A percentile compares a stretch with the other conserved stretches of the same genome.
Conservation (phyloP, 176 grass and related monocot genomes). For the Pontederia paniculata region DNA sequence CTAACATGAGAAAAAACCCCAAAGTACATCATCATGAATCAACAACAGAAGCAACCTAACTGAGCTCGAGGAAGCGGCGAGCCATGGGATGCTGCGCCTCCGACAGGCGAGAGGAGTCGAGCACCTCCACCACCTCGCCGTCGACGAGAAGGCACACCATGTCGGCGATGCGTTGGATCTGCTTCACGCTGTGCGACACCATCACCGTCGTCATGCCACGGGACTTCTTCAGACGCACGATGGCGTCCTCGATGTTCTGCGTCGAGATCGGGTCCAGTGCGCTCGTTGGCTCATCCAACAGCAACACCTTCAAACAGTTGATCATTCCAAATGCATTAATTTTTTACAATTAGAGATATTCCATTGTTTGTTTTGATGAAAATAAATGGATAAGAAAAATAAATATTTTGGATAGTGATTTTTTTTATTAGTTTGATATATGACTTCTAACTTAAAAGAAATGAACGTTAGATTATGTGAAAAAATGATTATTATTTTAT, state of each 20-base stretch:
- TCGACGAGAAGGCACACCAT: conserved; percentile 72
- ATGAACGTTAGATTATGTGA: too few relatives aligned
- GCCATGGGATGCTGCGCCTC: conserved; percentile 77
- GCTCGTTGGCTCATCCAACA: conserved; percentile 83
- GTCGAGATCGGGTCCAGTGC: conserved; percentile 93
- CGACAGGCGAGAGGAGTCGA: conserved; percentile 48
- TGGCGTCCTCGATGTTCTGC: conserved; percentile 89
- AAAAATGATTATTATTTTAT: too few relatives aligned
- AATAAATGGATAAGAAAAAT: too few relatives aligned
- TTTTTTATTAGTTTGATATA: too few relatives aligned
- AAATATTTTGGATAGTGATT: too few relatives aligned
- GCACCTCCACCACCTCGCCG: conserved; percentile 81
- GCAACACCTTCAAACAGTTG: conserved; percentile 37
- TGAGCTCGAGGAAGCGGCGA: conserved; percentile 76
- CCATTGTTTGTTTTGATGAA: too few relatives aligned
- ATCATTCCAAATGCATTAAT: neutral
- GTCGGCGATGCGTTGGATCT: conserved; percentile 87
- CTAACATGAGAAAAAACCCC: too few relatives aligned
- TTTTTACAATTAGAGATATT: neutral
- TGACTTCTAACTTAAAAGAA: too few relatives aligned
- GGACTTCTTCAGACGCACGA: conserved; percentile 66
- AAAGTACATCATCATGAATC: too few relatives aligned
- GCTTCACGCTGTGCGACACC: conserved; percentile 93
- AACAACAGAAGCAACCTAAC: conserved; percentile 5
- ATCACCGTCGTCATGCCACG: conserved; percentile 63